Conservation (phyloP, 139 green algal genomes). For the Tetraselmis striata region DNA sequence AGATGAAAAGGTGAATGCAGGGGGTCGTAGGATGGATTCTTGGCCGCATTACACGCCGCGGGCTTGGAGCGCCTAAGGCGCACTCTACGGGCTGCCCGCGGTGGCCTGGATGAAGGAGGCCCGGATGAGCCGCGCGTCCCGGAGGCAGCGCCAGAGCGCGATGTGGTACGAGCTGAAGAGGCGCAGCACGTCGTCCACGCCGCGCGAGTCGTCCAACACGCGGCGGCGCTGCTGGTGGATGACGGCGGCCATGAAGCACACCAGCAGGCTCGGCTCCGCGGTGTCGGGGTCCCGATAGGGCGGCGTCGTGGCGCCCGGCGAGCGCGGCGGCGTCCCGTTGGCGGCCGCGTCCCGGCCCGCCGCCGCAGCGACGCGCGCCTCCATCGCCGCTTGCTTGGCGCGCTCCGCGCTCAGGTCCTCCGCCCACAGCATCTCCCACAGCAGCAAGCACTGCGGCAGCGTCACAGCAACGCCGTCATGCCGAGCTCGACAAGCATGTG, state of each 20-base stretch:
- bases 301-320: neutral
- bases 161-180: constrained; percentile 34
- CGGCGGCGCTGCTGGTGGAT: constrained; percentile 36
- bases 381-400: neutral
- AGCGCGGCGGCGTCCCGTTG: neutral
- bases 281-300: neutral
- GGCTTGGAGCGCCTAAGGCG: too few species aligned
- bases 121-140: neutral
- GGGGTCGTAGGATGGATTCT: too few species aligned
- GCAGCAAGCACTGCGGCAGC: constrained; percentile 26
- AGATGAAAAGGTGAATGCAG: too few species aligned
- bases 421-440: constrained; percentile 61
- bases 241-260: constrained; percentile 58
- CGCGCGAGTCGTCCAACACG: constrained; percentile 47
- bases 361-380: neutral
- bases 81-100: too few species aligned
- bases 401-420: constrained; percentile 15
- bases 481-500: too few species aligned
- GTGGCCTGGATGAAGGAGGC: neutral
- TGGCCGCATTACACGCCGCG: too few species aligned
- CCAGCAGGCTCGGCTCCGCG: constrained; percentile 30
- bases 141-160: neutral
- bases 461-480: too few species aligned
- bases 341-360: neutral
- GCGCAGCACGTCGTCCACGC: constrained; percentile 63